phyloP scores from a whole-genome alignment of 2,329 filamentous ascomycete species.

The Ceratocystis papillata region DNA sequence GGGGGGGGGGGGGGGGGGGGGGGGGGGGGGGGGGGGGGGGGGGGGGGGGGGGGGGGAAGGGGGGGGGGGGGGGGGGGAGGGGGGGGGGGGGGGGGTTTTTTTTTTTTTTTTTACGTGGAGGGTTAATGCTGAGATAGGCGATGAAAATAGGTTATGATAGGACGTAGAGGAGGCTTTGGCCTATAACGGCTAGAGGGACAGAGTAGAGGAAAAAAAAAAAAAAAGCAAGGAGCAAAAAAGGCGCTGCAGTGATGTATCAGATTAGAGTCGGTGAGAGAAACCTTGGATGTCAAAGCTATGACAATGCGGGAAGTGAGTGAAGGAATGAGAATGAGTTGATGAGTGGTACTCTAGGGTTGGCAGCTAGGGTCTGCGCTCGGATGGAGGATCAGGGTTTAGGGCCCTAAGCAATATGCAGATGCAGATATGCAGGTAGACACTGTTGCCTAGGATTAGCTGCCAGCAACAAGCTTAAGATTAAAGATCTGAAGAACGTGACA shows the following conservation, averaged over 20 bases:
- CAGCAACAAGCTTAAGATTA: neutral
- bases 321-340: neutral
- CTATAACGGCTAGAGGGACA: neutral
- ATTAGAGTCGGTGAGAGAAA: conserved; percentile 1
- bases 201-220: neutral
- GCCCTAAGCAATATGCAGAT: neutral
- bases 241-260: neutral
- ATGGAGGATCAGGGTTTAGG: neutral
- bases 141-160: neutral
- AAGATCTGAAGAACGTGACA: neutral
- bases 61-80: too few species aligned
- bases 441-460: neutral
- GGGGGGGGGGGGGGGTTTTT: too few species aligned
- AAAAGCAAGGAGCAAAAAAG: neutral
- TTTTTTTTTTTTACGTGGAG: neutral
- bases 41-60: too few species aligned
- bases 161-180: neutral
- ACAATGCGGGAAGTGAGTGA: neutral
- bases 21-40: too few species aligned
- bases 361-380: neutral
- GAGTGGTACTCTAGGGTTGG: neutral
- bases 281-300: neutral
- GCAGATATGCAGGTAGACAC: neutral
- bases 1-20: too few species aligned
- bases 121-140: too few species aligned